These are phyloP conservation scores for Tetrahymena borealis DNA, from an alignment of 73 alveolate species.

Conservation along the genomic window DNA sequence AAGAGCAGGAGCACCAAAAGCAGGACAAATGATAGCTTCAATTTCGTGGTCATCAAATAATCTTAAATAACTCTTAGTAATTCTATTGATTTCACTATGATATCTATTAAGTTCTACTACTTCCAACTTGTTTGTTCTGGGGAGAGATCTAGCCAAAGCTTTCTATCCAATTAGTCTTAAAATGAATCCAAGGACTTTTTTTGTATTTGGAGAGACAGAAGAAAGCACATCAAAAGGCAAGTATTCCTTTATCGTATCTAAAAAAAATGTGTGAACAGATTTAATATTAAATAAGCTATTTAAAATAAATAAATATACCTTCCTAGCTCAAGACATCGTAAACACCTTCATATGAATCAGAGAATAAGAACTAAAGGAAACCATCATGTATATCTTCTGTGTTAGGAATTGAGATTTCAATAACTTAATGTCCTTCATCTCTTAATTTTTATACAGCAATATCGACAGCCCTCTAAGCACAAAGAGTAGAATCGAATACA, in stretches of 20 bases:
- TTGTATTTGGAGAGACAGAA: not conserved
- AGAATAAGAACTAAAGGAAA: no score
- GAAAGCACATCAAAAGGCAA: not conserved
- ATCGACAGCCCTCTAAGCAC: no score
- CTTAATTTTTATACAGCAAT: no score
- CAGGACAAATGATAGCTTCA: conserved; percentile 50
- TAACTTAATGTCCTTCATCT: no score
- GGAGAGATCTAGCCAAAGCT: not conserved
- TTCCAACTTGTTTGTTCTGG: not conserved
- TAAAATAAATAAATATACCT: no score
- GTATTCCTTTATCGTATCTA: not conserved
- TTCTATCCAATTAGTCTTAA: conserved; percentile 1
- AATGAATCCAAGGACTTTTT: not conserved
- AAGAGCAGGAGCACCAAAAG: conserved; percentile 43
- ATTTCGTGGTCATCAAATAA: conserved; percentile 4
- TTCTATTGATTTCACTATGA: not conserved
- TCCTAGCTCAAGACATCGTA: no score
- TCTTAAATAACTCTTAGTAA: not conserved
- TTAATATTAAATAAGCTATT: no score
- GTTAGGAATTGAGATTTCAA: no score
- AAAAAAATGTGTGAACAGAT: conserved; percentile 4
- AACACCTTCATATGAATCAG: no score
- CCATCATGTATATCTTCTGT: no score
- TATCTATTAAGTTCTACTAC: not conserved
- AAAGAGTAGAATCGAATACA: no score